Evolutionary conservation across 1,284 basidiomycete species (phyloP), one percentile per base, ranked within the genome.

Genomic region (Trichosporon sp.): DNA sequence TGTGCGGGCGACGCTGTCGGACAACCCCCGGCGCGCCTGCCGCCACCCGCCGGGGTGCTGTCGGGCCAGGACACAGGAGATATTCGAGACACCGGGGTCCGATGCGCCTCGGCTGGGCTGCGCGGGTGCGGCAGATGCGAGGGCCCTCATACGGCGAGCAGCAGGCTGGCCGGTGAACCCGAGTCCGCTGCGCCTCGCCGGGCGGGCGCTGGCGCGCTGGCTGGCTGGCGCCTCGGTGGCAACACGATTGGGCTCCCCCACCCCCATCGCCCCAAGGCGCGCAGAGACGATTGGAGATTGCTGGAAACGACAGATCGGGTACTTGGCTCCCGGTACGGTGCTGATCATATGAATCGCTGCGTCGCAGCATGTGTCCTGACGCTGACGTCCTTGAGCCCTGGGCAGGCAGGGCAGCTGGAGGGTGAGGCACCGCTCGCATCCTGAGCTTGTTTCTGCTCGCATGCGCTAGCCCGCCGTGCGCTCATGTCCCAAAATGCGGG

Each of bases 251-350:
- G 56, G 29, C 29, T 60, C 56, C 56, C 56, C 56, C 56, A 60
- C 56, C 23, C 56, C n/a, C n/a, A n/a, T n/a, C 56, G 56, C 27
- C 56, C 27, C 27, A 60, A 60, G 15, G 56, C 44, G n/a, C 18
- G 44, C 3, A 9, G 31, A 18, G 27, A 60, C n/a, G 56, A 31
- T 31, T n/a, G 47, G 47, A 51, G 47, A 51, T 51, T 51, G 47
- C 47, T 51, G 47, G 47, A 51, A 51, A 51, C 29, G 27, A 60
- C n/a, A n/a, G 56, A 60, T 60, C 56, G 56, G 56, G 56, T 60
- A 60, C 56, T 29, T 31, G 15, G 29, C 15, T n/a, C 29, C 56
- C 56, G 27, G 56, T 21, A 8, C 23, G 12, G 15, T 25, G 47
- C 23, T 51, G 47, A 51, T 51, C 47, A 51, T 51, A 51, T 51